Evolutionary conservation across 2,329 filamentous ascomycete species (phyloP), one percentile per base, ranked within the genome.

Genomic region (Cyphellophora europaea): DNA sequence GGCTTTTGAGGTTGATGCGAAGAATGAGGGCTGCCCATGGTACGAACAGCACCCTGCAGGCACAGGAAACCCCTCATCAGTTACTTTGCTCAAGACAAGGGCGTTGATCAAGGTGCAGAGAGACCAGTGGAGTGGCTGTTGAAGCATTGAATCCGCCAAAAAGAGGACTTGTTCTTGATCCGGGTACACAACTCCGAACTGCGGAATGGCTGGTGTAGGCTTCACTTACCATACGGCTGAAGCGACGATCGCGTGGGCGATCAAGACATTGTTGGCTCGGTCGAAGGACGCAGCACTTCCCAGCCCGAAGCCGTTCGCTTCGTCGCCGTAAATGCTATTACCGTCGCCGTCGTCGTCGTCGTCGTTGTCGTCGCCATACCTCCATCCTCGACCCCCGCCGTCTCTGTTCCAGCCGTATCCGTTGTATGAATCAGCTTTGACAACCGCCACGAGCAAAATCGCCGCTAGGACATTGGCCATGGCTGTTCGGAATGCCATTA

Each of bases 171-270:
- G n/a, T n/a, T n/a, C n/a, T n/a, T n/a, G n/a, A n/a, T n/a, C n/a
- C n/a, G n/a, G n/a, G n/a, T n/a, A n/a, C n/a, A n/a, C n/a, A n/a
- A n/a, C n/a, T n/a, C n/a, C n/a, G n/a, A n/a, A n/a, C n/a, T n/a
- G n/a, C n/a, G n/a, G n/a, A n/a, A n/a, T n/a, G n/a, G n/a, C n/a
- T n/a, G n/a, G n/a, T n/a, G n/a, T n/a, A n/a, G n/a, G n/a, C n/a
- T n/a, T n/a, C n/a, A n/a, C n/a, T n/a, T n/a, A n/a, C 41, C 53
- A 55, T 6, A 51, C 47, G 15, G 54, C 14, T 1, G 46, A 40
- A 36, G 53, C 54, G 8, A 50, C 33, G 12, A 52, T 32, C 0
- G 51, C 52, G 36, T 55, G 52, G 4, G 48, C 44, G 19, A 45
- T 49, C 13, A 47, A 32, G 16, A 50, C 43, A 5, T 25, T 23